Conservation (phyloP, 164 flowering plant genomes). For the Dillenia turbinata region DNA sequence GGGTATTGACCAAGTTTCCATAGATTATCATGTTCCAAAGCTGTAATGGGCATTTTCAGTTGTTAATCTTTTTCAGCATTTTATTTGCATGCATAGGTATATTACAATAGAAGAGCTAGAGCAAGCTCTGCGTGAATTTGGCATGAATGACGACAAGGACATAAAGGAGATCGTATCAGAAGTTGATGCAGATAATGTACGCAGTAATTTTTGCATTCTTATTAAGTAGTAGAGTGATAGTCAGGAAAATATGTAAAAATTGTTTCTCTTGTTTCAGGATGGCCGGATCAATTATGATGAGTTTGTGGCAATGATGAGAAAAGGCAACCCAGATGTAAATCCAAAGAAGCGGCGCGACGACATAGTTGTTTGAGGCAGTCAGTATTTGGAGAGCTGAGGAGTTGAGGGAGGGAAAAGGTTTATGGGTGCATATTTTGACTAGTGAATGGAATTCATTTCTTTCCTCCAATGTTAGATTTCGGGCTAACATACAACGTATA, state of each 20-base stretch:
- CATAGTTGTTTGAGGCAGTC: slow-evolving; percentile 19
- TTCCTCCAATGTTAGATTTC: no score
- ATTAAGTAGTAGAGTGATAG: not conserved
- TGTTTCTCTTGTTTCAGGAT: slow-evolving; percentile 39
- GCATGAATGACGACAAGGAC: slow-evolving; percentile 83
- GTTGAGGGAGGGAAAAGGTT: no score
- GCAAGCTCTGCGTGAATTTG: slow-evolving; percentile 82
- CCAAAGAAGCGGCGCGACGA: slow-evolving; percentile 73
- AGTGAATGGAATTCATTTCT: no score
- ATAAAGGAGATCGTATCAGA: slow-evolving; percentile 86
- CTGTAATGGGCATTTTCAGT: not conserved
- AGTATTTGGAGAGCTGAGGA: no score
- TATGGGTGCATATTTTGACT: no score
- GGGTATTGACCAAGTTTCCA: slow-evolving; percentile 41
- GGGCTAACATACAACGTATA: no score
- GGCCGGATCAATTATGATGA: slow-evolving; percentile 84
- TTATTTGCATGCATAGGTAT: slow-evolving; percentile 27
- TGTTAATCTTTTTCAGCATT: not conserved
- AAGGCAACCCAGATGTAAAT: slow-evolving; percentile 71
- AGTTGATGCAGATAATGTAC: slow-evolving; percentile 83
- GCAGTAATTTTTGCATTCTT: slow-evolving; percentile 13
- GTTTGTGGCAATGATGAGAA: slow-evolving; percentile 88
- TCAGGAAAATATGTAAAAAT: not conserved
- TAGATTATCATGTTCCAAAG: not conserved
- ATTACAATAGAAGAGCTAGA: slow-evolving; percentile 89